These are phyloP conservation scores for Annulohypoxylon nitens DNA, from an alignment of 495 filamentous ascomycete species.

Conservation along the genomic window DNA sequence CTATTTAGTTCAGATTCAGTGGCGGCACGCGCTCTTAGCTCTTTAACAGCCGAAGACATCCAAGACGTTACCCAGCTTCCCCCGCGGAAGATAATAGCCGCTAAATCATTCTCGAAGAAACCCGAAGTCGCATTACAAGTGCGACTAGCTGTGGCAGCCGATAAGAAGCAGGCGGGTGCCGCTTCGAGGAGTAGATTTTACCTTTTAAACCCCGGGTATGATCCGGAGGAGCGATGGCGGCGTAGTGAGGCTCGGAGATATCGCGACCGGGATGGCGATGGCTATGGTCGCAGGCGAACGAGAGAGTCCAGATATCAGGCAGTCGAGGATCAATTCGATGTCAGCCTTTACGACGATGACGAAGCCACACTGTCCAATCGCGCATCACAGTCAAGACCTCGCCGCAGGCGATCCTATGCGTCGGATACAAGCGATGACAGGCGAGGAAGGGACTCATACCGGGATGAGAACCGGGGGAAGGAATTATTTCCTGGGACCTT, in stretches of 20 bases:
- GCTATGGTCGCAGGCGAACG: conserved; percentile 65
- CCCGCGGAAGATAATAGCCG: conserved; percentile 66
- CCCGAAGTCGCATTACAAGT: conserved; percentile 78
- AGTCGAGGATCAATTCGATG: conserved; percentile 70
- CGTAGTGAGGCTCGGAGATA: conserved; percentile 64
- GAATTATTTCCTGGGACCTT: conserved; percentile 67
- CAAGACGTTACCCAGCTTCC: conserved; percentile 61
- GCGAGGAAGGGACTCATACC: conserved; percentile 45
- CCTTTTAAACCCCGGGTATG: conserved; percentile 87
- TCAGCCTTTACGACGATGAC: conserved; percentile 83
- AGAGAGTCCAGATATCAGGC: conserved; percentile 59
- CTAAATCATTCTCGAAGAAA: conserved; percentile 73
- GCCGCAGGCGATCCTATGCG: conserved; percentile 52
- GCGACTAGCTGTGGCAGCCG: conserved; percentile 77
- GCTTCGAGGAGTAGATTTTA: conserved; percentile 89
- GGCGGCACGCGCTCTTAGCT: conserved; percentile 78
- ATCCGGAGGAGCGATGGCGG: conserved; percentile 78
- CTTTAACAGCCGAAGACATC: conserved; percentile 65
- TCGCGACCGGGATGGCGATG: conserved; percentile 71
- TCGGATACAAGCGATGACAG: conserved; percentile 52
- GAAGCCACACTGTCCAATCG: conserved; percentile 55
- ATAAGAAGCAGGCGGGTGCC: conserved; percentile 83
- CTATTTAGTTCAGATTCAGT: conserved; percentile 75
- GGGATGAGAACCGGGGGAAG: conserved; percentile 55
- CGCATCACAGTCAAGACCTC: conserved; percentile 39